Evolutionary conservation across 768 basidiomycete genomes (phyloP).

Genomic region (Tulasnella sp.): DNA sequence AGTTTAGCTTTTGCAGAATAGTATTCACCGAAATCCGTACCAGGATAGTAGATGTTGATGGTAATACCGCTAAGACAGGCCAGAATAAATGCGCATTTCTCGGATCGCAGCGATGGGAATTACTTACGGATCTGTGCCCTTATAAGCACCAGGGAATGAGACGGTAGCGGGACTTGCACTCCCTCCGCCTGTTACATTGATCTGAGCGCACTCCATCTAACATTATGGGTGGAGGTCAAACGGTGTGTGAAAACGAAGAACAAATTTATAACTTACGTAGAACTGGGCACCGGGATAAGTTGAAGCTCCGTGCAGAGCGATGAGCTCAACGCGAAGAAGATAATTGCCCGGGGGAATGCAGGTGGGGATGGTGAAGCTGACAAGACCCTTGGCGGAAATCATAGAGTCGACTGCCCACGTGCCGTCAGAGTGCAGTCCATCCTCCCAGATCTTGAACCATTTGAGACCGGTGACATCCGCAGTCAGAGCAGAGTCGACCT

Average conservation of each 20-base stretch:
- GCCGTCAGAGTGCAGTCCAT: neutral
- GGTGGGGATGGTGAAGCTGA: conserved; percentile 35
- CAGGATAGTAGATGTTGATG: conserved; percentile 9
- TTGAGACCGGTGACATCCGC: conserved; percentile 27
- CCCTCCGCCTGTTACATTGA: conserved; percentile 28
- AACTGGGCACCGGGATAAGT: conserved; percentile 35
- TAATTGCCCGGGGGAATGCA: conserved; percentile 39
- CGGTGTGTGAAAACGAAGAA: neutral
- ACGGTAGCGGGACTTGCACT: conserved; percentile 18
- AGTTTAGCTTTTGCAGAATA: neutral
- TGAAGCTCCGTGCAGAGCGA: conserved; percentile 10
- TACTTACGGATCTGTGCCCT: conserved; percentile 6
- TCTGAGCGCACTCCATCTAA: conserved; percentile 31
- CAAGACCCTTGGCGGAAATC: conserved; percentile 40
- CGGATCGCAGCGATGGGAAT: neutral
- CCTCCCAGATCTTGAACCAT: conserved; percentile 13
- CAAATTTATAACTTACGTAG: conserved; percentile 32
- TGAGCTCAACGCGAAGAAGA: conserved; percentile 35
- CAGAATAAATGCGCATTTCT: neutral
- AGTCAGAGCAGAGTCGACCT: conserved; percentile 26
- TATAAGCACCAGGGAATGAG: conserved; percentile 20
- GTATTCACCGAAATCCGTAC: neutral
- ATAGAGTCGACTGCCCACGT: conserved; percentile 39
- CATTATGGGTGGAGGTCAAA: neutral
- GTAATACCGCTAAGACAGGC: neutral